A percentile compares a stretch with the other conserved stretches of the same genome.
Evolutionary conservation across 2,329 filamentous ascomycete genomes (phyloP).

Genomic region (Trichoderma koningii): DNA sequence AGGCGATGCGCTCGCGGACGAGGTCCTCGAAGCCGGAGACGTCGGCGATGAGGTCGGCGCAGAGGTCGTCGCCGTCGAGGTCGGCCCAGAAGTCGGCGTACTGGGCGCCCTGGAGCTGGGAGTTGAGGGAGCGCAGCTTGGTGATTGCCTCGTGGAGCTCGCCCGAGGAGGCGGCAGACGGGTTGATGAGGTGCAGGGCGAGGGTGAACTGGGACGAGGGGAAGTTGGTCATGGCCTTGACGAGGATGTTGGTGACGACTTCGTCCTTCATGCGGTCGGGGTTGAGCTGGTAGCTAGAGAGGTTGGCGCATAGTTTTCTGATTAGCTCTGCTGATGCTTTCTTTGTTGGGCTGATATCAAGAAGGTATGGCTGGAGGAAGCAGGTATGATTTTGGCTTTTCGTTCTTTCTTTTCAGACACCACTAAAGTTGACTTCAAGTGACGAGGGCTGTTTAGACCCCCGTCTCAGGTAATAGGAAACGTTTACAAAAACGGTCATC

Average conservation of each 20-base stretch:
- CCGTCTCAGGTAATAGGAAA: slow-evolving; percentile 97
- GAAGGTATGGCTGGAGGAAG: not conserved
- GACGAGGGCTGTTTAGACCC: slow-evolving; percentile 42
- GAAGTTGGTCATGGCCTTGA: slow-evolving; percentile 97
- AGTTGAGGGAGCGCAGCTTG: slow-evolving; percentile 83
- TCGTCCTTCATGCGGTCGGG: slow-evolving; percentile 96
- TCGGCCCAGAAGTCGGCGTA: slow-evolving; percentile 93
- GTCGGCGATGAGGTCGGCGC: slow-evolving; percentile 92
- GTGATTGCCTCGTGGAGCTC: slow-evolving; percentile 87
- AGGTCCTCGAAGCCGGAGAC: slow-evolving; percentile 94
- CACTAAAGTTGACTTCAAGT: slow-evolving; percentile 55
- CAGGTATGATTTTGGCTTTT: not conserved
- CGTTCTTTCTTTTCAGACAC: slow-evolving; percentile 62
- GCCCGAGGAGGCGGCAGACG: slow-evolving; percentile 65
- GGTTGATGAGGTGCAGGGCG: slow-evolving; percentile 88
- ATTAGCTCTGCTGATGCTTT: not conserved
- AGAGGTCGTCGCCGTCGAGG: slow-evolving; percentile 90
- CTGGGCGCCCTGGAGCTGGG: slow-evolving; percentile 84
- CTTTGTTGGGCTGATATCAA: not conserved
- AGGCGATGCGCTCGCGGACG: slow-evolving; percentile 85
- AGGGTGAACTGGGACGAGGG: slow-evolving; percentile 94
- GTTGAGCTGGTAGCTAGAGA: slow-evolving; percentile 93
- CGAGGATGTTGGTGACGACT: slow-evolving; percentile 97
- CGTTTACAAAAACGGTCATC: slow-evolving; percentile 79
- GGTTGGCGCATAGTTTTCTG: not conserved